phyloP scores from a whole-genome alignment of 2,329 filamentous ascomycete species.

The Stachybotrys chartarum region DNA sequence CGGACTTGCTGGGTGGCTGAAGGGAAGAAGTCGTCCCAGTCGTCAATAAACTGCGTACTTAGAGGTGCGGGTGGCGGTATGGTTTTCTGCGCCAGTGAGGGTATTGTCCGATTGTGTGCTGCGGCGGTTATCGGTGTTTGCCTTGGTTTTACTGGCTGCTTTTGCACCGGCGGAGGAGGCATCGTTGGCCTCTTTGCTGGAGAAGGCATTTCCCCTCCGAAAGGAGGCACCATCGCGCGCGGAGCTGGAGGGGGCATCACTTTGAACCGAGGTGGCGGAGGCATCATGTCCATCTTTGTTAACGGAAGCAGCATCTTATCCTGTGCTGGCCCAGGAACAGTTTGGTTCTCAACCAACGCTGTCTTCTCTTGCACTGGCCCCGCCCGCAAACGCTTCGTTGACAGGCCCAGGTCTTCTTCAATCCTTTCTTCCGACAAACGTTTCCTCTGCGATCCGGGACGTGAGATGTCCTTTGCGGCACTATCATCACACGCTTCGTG shows the following conservation, averaged over 20 bases:
- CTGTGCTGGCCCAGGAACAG: not conserved
- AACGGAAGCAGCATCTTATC: conserved; percentile 2
- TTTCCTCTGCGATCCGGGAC: not conserved
- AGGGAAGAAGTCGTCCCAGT: conserved; percentile 48
- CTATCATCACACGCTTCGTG: not conserved
- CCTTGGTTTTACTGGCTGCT: too few relatives aligned
- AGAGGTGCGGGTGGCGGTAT: conserved; percentile 19
- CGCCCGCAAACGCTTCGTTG: not conserved
- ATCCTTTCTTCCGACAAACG: conserved; percentile 1
- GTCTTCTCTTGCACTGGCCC: not conserved
- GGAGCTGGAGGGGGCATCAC: too few relatives aligned
- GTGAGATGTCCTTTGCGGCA: not conserved
- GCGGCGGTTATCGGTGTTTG: too few relatives aligned
- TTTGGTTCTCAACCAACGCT: too few relatives aligned
- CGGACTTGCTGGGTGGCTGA: conserved; percentile 48
- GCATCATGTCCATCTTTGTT: conserved; percentile 2
- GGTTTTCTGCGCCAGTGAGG: not conserved
- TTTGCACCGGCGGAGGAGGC: too few relatives aligned
- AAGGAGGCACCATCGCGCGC: too few relatives aligned
- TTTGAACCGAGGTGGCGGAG: conserved; percentile 5
- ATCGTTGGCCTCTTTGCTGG: too few relatives aligned
- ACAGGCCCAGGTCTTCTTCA: conserved; percentile 13
- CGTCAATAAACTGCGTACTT: conserved; percentile 48
- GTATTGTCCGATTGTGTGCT: too few relatives aligned
- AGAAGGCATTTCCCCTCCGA: too few relatives aligned